Percentiles rank a stretch among this genome's conserved stretches.
phyloP scores from a whole-genome alignment of 805 yeast species.

The Sugiyamaella smithiae region DNA sequence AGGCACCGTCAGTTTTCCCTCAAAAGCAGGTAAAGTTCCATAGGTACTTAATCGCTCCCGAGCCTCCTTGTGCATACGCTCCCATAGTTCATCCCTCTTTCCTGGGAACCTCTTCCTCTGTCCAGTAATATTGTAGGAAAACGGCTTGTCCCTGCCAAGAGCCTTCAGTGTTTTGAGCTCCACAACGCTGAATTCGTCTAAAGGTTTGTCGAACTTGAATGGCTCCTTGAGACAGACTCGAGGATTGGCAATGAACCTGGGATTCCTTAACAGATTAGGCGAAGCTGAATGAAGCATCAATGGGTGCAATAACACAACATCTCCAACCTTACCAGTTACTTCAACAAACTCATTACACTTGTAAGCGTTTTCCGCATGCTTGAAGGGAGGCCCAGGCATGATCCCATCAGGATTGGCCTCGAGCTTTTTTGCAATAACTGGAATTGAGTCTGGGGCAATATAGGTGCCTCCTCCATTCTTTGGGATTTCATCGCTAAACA shows the following conservation, averaged over 20 bases:
- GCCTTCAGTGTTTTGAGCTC: slow-evolving; percentile 17
- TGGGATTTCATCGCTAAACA: slow-evolving; percentile 10
- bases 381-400: slow-evolving; percentile 5
- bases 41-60: slow-evolving; percentile 8
- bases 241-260: slow-evolving; percentile 21
- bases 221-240: slow-evolving; percentile 19
- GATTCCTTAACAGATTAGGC: slow-evolving; percentile 17
- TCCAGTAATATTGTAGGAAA: slow-evolving; percentile 12
- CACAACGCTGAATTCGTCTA: slow-evolving; percentile 13
- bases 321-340: slow-evolving; percentile 17
- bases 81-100: slow-evolving; percentile 10
- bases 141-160: slow-evolving; percentile 8
- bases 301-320: slow-evolving; percentile 18
- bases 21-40: slow-evolving; percentile 10
- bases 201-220: slow-evolving; percentile 16
- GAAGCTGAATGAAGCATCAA: slow-evolving; percentile 21
- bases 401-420: slow-evolving; percentile 12
- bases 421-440: slow-evolving; percentile 8
- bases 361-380: background rate
- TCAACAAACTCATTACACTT: slow-evolving; percentile 19
- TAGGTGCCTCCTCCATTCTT: slow-evolving; percentile 13
- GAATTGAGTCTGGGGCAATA: slow-evolving; percentile 15
- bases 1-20: background rate
- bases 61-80: slow-evolving; percentile 10
- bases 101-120: slow-evolving; percentile 11